Percentiles rank a stretch among this genome's conserved stretches.
Conservation (phyloP, 352 stramenopile species). For the Phytopythium boreale region DNA sequence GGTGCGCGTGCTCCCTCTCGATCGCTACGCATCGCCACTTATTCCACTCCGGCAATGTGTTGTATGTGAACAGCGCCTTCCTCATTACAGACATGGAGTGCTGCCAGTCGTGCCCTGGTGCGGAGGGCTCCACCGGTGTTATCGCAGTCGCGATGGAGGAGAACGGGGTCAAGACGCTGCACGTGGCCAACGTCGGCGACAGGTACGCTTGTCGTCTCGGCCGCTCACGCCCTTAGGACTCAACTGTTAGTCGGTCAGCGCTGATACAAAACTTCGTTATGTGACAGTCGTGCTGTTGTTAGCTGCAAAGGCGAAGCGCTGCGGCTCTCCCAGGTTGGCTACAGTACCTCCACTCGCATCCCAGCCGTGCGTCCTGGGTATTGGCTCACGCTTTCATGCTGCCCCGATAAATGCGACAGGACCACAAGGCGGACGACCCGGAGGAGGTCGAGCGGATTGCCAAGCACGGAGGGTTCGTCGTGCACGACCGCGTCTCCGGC, state of each 20-base stretch:
- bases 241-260: neutral
- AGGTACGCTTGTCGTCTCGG: conserved; percentile 29
- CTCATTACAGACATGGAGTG: conserved; percentile 80
- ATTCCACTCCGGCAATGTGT: neutral
- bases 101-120: conserved; percentile 43
- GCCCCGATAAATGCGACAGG: conserved; percentile 14
- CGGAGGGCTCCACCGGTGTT: conserved; percentile 59
- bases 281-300: conserved; percentile 57
- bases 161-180: conserved; percentile 33
- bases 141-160: conserved; percentile 51
- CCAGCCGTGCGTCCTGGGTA: neutral
- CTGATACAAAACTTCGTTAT: neutral
- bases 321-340: conserved; percentile 49
- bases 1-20: neutral
- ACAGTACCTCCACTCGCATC: neutral
- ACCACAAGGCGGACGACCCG: conserved; percentile 69
- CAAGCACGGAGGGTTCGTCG: conserved; percentile 62
- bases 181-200: conserved; percentile 72
- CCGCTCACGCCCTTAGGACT: too few species aligned
- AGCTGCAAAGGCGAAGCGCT: conserved; percentile 48
- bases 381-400: neutral
- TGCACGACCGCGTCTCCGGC: conserved; percentile 64
- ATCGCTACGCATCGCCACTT: neutral
- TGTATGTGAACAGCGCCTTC: conserved; percentile 36
- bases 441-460: conserved; percentile 57